A percentile compares a stretch with the other conserved stretches of the same genome.
phyloP scores from a whole-genome alignment of 2,329 filamentous ascomycete genomes.

The Penicillium sp. region DNA sequence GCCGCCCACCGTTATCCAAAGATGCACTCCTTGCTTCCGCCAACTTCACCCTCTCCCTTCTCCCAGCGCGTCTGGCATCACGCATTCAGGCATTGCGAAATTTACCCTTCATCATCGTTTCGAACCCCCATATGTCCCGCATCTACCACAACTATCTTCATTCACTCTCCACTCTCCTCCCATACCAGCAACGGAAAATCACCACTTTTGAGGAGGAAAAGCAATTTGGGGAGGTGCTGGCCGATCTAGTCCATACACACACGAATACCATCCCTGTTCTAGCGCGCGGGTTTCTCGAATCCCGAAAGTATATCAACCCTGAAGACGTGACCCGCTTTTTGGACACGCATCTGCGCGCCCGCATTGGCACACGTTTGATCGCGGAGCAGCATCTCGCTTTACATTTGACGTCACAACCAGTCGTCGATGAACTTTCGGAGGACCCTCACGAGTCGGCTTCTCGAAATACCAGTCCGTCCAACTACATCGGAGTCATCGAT shows the following conservation, averaged over 20 bases:
- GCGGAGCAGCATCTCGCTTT: conserved; percentile 96
- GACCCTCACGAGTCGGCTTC: conserved; percentile 6
- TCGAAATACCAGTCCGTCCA: conserved; percentile 40
- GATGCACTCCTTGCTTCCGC: conserved; percentile 82
- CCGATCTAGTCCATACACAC: conserved; percentile 93
- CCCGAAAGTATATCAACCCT: conserved; percentile 81
- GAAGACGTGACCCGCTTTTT: conserved; percentile 85
- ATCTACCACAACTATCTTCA: conserved; percentile 98
- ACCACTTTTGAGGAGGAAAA: conserved; percentile 82
- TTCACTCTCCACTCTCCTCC: conserved; percentile 84
- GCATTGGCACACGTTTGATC: conserved; percentile 90
- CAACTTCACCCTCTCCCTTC: conserved; percentile 90
- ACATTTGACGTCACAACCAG: conserved; percentile 72
- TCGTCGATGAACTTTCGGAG: conserved; percentile 56
- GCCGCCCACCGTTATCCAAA: conserved; percentile 78
- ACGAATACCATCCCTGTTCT: conserved; percentile 91
- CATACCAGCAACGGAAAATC: conserved; percentile 73
- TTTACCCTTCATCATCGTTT: conserved; percentile 94
- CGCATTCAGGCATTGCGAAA: conserved; percentile 91
- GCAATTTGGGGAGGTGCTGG: conserved; percentile 86
- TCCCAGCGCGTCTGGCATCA: conserved; percentile 88
- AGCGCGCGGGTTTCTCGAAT: conserved; percentile 89
- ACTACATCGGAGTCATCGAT: conserved; percentile 94
- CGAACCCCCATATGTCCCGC: conserved; percentile 90
- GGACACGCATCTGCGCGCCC: conserved; percentile 87